Evolutionary conservation across 1,139 yeast genomes (phyloP), one percentile per base, ranked within the genome.

Genomic region (Saccharomycopsis crataegensis): DNA sequence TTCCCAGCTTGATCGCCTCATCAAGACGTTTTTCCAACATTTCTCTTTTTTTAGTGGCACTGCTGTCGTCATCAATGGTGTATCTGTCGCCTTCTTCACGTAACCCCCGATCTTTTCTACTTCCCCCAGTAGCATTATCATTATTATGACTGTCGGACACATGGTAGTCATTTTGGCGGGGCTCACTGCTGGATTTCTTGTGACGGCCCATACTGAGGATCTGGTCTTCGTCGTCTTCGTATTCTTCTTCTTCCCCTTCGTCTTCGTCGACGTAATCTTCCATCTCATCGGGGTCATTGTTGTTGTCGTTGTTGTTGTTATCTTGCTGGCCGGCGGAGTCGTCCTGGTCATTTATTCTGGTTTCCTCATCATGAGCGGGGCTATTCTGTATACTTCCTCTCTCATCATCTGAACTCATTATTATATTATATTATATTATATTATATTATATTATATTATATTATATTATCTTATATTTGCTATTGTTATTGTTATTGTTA

Each of bases 21-120:
- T 84, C 90, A 75, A 93, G 79, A 62, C 78, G 80, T 58, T 83
- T 91, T 69, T 93, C 98, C 61, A 93, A 77, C 59, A 80, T 82
- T 62, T 89, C 77, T 63, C 96, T 81, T 63, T 78, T 83, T 57
- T 84, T 77, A 16, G 77, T 73, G 40, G 64, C 66, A 17, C 59
- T 64, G 12, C 57, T 58, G 33, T 53, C 51, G 12, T 49, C 57
- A 12, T 53, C 58, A 42, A 58, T 58, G 44, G 63, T 61, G 6
- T 66, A 57, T 58, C 64, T 65, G 59, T 78, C 70, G 62, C 73
- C 65, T 51, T 80, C 70, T 60, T 70, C 63, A 61, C 60, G 62
- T 53, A 17, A 2, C 28, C 2, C 17, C 17, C 16, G 43, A 14
- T 40, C 4, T 12, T 40, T 36, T 11, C n/a, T 11, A 36, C 11